Evolutionary conservation across 2,329 filamentous ascomycete species (phyloP).

Genomic region (Fusarium setosum): DNA sequence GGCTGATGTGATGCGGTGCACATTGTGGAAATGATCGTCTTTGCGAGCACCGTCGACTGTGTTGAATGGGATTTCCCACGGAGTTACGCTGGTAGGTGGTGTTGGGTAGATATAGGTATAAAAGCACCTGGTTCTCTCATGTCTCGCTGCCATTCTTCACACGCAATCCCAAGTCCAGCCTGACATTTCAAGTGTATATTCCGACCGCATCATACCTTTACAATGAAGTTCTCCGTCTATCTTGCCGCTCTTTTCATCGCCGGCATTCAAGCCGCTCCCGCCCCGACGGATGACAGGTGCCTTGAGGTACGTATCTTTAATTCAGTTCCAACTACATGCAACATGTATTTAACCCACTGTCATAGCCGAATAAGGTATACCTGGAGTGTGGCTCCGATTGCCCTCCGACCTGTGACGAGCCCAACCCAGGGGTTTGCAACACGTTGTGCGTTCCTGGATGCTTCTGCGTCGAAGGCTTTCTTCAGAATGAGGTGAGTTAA

Average conservation of each 20-base stretch:
- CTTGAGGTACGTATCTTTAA: not conserved
- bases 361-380: not conserved
- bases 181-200: not conserved
- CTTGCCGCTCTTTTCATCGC: not conserved
- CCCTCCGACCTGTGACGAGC: not conserved
- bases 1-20: not conserved
- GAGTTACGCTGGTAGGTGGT: not conserved
- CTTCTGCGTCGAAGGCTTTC: not conserved
- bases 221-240: not conserved
- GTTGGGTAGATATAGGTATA: not conserved
- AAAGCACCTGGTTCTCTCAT: not conserved
- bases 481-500: not conserved
- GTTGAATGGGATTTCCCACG: too few relatives aligned
- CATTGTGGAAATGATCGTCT: not conserved
- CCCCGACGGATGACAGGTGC: not conserved
- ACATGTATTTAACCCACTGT: not conserved
- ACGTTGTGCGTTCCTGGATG: not conserved
- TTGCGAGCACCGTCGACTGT: too few relatives aligned
- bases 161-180: too few relatives aligned
- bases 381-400: not conserved
- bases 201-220: not conserved
- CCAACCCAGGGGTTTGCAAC: not conserved
- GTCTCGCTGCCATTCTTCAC: too few relatives aligned
- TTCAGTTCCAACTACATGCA: not conserved
- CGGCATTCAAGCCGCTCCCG: not conserved